Percentiles rank a stretch among this genome's conserved stretches.
These are phyloP conservation scores for Entoloma clypeatum DNA, from an alignment of 1,284 basidiomycete species.

Conservation along the genomic window DNA sequence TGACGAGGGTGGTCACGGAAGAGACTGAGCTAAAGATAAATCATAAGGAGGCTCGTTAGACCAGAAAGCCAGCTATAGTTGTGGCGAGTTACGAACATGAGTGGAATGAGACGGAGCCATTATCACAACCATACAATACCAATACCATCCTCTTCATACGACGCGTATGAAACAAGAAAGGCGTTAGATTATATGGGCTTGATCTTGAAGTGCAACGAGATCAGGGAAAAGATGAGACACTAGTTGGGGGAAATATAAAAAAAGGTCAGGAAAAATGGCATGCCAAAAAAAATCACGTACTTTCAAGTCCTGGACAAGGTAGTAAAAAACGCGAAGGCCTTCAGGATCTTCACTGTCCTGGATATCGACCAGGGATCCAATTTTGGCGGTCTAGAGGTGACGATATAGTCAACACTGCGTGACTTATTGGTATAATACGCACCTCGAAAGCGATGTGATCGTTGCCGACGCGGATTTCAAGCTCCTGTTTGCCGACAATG, in stretches of 20 bases:
- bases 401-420: too few species aligned
- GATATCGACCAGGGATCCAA: slow-evolving; percentile 94
- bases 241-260: slow-evolving; percentile 29
- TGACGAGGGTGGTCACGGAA: slow-evolving; percentile 24
- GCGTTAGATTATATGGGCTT: slow-evolving; percentile 76
- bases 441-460: slow-evolving; percentile 99
- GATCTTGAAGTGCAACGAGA: slow-evolving; percentile 99
- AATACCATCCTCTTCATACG: background rate
- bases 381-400: slow-evolving; percentile 84
- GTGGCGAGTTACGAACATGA: slow-evolving; percentile 8
- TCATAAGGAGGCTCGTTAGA: background rate
- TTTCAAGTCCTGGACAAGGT: slow-evolving; percentile 96
- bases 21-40: slow-evolving; percentile 4
- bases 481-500: slow-evolving; percentile 95
- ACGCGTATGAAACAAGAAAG: background rate
- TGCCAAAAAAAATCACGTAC: slow-evolving; percentile 38
- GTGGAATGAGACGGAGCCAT: slow-evolving; percentile 2
- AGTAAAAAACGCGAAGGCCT: slow-evolving; percentile 98
- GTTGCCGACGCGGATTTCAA: slow-evolving; percentile 91
- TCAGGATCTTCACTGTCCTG: slow-evolving; percentile 98
- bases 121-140: background rate
- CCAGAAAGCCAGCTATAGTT: background rate
- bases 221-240: slow-evolving; percentile 97
- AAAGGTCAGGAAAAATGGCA: background rate
- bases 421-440: too few species aligned